phyloP scores from a whole-genome alignment of 768 basidiomycete species.

The Tephrocybe sp. region DNA sequence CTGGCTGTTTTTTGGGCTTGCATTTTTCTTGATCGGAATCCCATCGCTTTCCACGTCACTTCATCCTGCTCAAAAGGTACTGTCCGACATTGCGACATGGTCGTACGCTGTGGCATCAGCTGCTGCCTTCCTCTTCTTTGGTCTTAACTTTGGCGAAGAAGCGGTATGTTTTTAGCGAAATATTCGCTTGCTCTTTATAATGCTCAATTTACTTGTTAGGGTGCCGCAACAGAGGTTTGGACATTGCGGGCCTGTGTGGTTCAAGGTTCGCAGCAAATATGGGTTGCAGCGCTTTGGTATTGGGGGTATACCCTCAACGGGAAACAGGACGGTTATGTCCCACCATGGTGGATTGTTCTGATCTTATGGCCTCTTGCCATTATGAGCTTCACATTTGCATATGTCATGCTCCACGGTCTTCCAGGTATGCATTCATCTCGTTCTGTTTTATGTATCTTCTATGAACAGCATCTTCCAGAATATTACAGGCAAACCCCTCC shows the following conservation, averaged over 20 bases:
- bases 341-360: slow-evolving; percentile 85
- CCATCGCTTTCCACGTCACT: slow-evolving; percentile 70
- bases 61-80: slow-evolving; percentile 55
- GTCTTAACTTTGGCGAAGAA: slow-evolving; percentile 96
- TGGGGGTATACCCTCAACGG: slow-evolving; percentile 85
- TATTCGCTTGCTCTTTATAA: neutral
- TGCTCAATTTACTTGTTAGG: slow-evolving; percentile 37
- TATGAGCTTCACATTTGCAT: slow-evolving; percentile 74
- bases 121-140: slow-evolving; percentile 91
- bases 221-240: slow-evolving; percentile 95
- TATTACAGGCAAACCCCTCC: slow-evolving; percentile 93
- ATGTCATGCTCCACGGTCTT: slow-evolving; percentile 81
- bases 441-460: neutral
- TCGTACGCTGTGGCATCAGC: slow-evolving; percentile 90
- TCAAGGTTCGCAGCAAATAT: slow-evolving; percentile 93
- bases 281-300: slow-evolving; percentile 95
- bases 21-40: slow-evolving; percentile 89
- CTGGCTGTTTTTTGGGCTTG: slow-evolving; percentile 89
- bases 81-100: slow-evolving; percentile 85
- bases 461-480: slow-evolving; percentile 39
- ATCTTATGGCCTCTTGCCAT: slow-evolving; percentile 80
- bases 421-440: slow-evolving; percentile 53
- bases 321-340: slow-evolving; percentile 42
- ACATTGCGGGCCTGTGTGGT: slow-evolving; percentile 87
- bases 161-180: slow-evolving; percentile 51